Evolutionary conservation across 2,329 filamentous ascomycete species (phyloP).

Genomic region (Exophiala phaeomuriformis): DNA sequence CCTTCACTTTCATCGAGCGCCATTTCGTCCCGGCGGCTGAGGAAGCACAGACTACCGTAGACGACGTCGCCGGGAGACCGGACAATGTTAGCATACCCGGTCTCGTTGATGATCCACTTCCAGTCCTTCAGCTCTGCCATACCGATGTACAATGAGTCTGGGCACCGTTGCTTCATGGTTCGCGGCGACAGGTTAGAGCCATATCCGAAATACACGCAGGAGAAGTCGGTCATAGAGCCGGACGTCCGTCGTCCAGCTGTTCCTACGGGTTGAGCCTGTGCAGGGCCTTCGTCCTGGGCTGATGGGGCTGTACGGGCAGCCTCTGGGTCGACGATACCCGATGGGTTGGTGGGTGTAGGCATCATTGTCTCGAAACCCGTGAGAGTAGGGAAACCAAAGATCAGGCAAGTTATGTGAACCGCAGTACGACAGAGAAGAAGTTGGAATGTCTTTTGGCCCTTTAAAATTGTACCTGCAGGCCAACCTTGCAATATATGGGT

Average conservation of each 20-base stretch:
- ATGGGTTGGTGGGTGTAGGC: too few relatives aligned
- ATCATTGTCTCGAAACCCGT: too few relatives aligned
- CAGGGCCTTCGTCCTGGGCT: too few relatives aligned
- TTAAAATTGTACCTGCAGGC: too few relatives aligned
- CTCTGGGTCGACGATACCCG: too few relatives aligned
- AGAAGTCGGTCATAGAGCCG: constrained; percentile 2
- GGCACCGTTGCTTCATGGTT: constrained; percentile 43
- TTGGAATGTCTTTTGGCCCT: too few relatives aligned
- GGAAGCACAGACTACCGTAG: constrained; percentile 13
- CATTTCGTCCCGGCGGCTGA: constrained; percentile 20
- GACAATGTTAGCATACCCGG: constrained; percentile 43
- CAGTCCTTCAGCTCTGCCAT: constrained; percentile 36
- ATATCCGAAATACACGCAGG: constrained; percentile 41
- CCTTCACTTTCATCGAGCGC: constrained; percentile 20
- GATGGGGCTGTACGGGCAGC: too few relatives aligned
- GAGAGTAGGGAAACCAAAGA: too few relatives aligned
- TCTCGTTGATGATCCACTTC: constrained; percentile 44
- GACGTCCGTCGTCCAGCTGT: background rate
- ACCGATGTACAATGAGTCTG: constrained; percentile 37
- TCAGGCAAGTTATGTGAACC: too few relatives aligned
- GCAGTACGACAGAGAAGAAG: too few relatives aligned
- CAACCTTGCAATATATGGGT: too few relatives aligned
- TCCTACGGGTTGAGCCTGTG: too few relatives aligned
- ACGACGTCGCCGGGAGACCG: constrained; percentile 12
- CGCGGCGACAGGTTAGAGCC: constrained; percentile 42